phyloP scores from a whole-genome alignment of 768 basidiomycete genomes.

The Tricholoma hemisulphureum region DNA sequence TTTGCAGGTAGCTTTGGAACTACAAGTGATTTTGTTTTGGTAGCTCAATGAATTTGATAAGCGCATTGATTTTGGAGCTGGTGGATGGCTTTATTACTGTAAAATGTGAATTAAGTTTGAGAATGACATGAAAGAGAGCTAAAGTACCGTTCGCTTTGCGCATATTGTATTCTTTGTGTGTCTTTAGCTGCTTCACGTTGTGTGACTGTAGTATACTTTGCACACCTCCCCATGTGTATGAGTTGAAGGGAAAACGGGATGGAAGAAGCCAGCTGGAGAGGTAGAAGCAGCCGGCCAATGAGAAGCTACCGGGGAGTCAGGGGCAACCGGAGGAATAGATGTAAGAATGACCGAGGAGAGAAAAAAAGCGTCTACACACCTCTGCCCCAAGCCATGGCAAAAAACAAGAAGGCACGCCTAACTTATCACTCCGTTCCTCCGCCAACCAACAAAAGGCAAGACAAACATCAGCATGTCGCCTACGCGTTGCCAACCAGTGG shows the following conservation, averaged over 20 bases:
- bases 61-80: background rate
- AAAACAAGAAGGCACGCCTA: conserved; percentile 3
- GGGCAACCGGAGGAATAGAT: no score
- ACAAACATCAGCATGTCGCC: background rate
- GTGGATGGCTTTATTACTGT: background rate
- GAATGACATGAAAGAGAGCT: background rate
- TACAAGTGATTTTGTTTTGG: background rate
- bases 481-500: background rate
- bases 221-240: background rate
- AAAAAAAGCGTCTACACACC: background rate
- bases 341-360: background rate
- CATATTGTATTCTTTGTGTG: background rate
- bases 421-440: background rate
- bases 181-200: background rate
- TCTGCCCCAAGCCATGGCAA: background rate
- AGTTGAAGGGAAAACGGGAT: background rate
- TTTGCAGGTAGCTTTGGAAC: background rate
- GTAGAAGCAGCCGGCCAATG: background rate
- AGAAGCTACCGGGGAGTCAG: background rate
- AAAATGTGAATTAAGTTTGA: background rate
- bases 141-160: background rate
- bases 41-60: background rate
- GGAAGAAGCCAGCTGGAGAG: background rate
- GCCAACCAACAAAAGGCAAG: background rate
- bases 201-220: background rate